A percentile compares a stretch with the other conserved stretches of the same genome.
Evolutionary conservation across 257 asterid species (phyloP).

Genomic region (Haberlea rhodopensis): DNA sequence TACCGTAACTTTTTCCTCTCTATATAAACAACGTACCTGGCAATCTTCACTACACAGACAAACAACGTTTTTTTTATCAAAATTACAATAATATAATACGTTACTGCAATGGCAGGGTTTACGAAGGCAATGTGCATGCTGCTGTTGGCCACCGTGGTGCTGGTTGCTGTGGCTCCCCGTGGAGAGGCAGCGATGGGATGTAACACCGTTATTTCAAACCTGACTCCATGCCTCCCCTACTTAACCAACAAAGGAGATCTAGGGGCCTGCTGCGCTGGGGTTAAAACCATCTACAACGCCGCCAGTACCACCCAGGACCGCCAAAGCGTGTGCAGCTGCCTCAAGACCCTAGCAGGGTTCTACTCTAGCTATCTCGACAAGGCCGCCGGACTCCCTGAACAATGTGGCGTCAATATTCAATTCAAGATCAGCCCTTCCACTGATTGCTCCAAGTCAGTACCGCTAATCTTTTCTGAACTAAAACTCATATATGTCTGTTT

Average conservation of each 20-base stretch:
- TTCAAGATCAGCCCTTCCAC: conserved; percentile 56
- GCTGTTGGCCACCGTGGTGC: conserved; percentile 26
- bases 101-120: conserved; percentile 28
- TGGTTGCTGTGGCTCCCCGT: conserved; percentile 26
- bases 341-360: conserved; percentile 29
- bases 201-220: conserved; percentile 17
- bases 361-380: conserved; percentile 2
- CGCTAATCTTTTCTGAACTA: neutral
- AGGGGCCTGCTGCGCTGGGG: conserved; percentile 46
- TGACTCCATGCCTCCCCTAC: conserved; percentile 39
- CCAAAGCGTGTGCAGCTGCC: conserved; percentile 37
- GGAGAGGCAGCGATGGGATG: conserved; percentile 37
- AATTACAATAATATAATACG: too few species aligned
- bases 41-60: too few species aligned
- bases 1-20: too few species aligned
- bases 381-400: conserved; percentile 53
- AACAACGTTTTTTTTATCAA: too few species aligned
- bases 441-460: conserved; percentile 49
- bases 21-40: too few species aligned
- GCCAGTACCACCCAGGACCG: conserved; percentile 44
- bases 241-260: conserved; percentile 27
- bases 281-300: conserved; percentile 23
- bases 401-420: conserved; percentile 49
- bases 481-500: too few species aligned
- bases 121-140: conserved; percentile 23